Evolutionary conservation across 2,329 filamentous ascomycete species (phyloP).

Genomic region (Orbilia brochopaga): DNA sequence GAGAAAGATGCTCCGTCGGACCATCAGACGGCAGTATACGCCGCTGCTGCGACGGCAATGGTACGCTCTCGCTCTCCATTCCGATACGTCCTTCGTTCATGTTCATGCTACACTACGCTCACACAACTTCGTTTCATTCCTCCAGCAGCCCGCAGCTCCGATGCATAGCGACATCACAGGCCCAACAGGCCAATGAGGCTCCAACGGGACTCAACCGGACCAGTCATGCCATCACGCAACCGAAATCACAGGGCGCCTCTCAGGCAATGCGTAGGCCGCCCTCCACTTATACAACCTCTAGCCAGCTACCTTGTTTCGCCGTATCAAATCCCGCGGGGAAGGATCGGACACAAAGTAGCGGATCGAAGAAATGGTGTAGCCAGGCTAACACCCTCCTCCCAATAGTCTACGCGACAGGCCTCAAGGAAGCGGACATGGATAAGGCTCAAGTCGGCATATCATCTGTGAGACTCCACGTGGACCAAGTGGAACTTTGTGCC

Average conservation of each 20-base stretch:
- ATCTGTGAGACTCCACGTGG: slow-evolving; percentile 61
- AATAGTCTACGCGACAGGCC: slow-evolving; percentile 81
- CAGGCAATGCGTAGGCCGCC: slow-evolving; percentile 76
- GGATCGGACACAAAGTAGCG: background rate
- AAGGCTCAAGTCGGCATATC: slow-evolving; percentile 98
- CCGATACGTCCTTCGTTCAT: background rate
- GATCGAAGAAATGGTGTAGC: background rate
- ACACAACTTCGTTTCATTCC: slow-evolving; percentile 2
- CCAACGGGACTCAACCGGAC: slow-evolving; percentile 72
- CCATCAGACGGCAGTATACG: slow-evolving; percentile 31
- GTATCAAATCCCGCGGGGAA: slow-evolving; percentile 2
- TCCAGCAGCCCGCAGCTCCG: slow-evolving; percentile 38
- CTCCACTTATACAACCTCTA: background rate
- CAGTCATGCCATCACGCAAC: slow-evolving; percentile 86
- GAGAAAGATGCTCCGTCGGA: slow-evolving; percentile 46
- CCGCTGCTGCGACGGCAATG: slow-evolving; percentile 42
- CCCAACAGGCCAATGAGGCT: slow-evolving; percentile 37
- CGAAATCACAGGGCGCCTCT: slow-evolving; percentile 96
- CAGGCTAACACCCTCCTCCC: slow-evolving; percentile 2
- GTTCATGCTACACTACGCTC: no score
- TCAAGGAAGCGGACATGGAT: slow-evolving; percentile 84
- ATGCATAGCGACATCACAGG: slow-evolving; percentile 46
- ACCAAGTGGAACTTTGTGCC: slow-evolving; percentile 40
- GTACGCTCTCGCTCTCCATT: slow-evolving; percentile 5
- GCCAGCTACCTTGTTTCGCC: background rate